Evolutionary conservation across 805 yeast genomes (phyloP), one percentile per base, ranked within the genome.

Genomic region (Suhomyces faveliae): DNA sequence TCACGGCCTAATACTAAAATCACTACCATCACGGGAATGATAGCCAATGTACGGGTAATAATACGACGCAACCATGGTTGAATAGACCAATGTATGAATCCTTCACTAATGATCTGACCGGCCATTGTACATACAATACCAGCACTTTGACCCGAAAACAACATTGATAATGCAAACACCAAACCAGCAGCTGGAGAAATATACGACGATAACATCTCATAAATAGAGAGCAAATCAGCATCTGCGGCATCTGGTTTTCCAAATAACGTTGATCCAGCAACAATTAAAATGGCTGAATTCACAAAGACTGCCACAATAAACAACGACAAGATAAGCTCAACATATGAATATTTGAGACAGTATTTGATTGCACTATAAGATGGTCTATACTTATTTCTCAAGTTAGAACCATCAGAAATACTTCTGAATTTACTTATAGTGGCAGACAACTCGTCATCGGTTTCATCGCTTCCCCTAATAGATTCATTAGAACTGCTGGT

Each of bases 81-180:
- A 40, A 73, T 52, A 1, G 74, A 55, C 78, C 78, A 73, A 51
- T 71, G 70, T 42, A 73, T 70, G 52, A 73, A 73, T 0, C 78
- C 78, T 51, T 73, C 78, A 33, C 73, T 65, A 12, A 73, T 64
- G 46, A 73, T 73, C 54, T 73, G 78, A 10, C 78, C 78, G 1
- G 78, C 74, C 78, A 73, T 73, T 3, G 78, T 73, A 54, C 78
- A 73, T 10, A 73, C 78, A 33, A 73, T 73, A 12, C 78, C 78
- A 4, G 78, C 78, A 52, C 75, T 69, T 49, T 73, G 78, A 23
- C 78, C 78, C 1, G 77, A 66, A 47, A 71, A 73, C 15, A 73
- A 55, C 78, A 73, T 73, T 0, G 77, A 73, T 30, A 72, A 61
- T 1, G 77, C 78, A 58, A 73, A 73, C 11, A 73, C 63, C 5